Evolutionary conservation across 345 rosid genomes (phyloP).

Genomic region (Combretum micranthum): DNA sequence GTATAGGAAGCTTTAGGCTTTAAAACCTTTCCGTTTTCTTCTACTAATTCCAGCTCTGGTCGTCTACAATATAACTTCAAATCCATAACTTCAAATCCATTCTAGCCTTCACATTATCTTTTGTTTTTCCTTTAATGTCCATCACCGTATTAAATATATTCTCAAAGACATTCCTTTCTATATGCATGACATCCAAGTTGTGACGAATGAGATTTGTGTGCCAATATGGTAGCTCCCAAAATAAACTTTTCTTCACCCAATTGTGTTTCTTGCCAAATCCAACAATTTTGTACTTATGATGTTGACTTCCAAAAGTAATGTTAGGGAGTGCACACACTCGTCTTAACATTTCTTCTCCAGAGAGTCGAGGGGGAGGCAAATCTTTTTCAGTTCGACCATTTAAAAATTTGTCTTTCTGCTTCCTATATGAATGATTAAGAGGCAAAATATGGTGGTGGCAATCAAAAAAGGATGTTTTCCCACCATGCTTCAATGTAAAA

Average conservation of each 20-base stretch:
- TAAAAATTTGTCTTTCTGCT: too few relatives aligned
- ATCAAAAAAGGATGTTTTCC: neutral
- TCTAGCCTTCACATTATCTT: neutral
- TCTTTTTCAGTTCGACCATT: too few relatives aligned
- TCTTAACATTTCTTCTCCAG: too few relatives aligned
- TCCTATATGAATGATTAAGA: neutral
- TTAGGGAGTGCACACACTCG: neutral
- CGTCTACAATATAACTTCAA: neutral
- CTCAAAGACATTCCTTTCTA: slow-evolving; percentile 9
- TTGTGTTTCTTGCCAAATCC: neutral
- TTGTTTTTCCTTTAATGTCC: neutral
- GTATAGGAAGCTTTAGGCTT: slow-evolving; percentile 1
- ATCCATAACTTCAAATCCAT: too few relatives aligned
- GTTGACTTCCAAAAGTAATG: neutral
- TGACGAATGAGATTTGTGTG: neutral
- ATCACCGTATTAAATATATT: neutral
- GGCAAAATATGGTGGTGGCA: neutral
- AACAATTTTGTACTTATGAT: too few relatives aligned
- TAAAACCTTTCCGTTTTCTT: neutral
- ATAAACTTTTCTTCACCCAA: slow-evolving; percentile 2
- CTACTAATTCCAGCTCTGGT: neutral
- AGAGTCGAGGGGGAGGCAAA: too few relatives aligned
- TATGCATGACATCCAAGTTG: slow-evolving; percentile 9
- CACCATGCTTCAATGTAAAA: neutral
- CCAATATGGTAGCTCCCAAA: slow-evolving; percentile 1